These are phyloP conservation scores for Brassica incana DNA, from an alignment of 345 rosid species.

Conservation along the genomic window DNA sequence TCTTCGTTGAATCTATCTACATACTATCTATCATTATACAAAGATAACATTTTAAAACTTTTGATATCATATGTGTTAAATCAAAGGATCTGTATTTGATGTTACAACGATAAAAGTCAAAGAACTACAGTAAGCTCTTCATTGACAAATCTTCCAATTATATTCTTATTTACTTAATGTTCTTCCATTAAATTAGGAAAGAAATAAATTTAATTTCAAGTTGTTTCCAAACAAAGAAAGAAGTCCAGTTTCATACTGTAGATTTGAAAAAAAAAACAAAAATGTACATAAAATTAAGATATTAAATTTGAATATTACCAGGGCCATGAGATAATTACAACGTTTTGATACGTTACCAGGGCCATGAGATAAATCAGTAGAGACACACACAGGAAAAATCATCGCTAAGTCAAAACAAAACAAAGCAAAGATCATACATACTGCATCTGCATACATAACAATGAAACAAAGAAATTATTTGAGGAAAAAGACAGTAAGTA, in stretches of 20 bases:
- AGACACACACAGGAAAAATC: neutral
- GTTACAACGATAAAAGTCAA: neutral
- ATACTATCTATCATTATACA: neutral
- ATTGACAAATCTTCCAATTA: neutral
- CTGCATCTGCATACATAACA: neutral
- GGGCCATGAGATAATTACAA: neutral
- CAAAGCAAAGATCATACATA: neutral
- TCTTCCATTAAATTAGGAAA: neutral
- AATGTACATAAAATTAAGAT: neutral
- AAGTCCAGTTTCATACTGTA: neutral
- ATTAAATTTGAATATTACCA: neutral
- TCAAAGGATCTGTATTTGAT: neutral
- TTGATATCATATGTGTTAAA: neutral
- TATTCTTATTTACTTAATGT: neutral
- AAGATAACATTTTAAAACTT: neutral
- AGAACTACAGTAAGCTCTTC: neutral
- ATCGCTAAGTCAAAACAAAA: neutral
- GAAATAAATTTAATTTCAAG: neutral
- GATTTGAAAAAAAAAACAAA: neutral
- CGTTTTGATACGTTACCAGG: neutral
- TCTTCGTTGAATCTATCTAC: neutral
- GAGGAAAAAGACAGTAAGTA: conserved; percentile 1
- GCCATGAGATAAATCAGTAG: too few species aligned
- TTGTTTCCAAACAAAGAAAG: neutral
- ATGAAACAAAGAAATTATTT: neutral